A percentile compares a stretch with the other conserved stretches of the same genome.
phyloP scores from a whole-genome alignment of 371 early-diverging fungal genomes.

The Synchytrium microbalum region DNA sequence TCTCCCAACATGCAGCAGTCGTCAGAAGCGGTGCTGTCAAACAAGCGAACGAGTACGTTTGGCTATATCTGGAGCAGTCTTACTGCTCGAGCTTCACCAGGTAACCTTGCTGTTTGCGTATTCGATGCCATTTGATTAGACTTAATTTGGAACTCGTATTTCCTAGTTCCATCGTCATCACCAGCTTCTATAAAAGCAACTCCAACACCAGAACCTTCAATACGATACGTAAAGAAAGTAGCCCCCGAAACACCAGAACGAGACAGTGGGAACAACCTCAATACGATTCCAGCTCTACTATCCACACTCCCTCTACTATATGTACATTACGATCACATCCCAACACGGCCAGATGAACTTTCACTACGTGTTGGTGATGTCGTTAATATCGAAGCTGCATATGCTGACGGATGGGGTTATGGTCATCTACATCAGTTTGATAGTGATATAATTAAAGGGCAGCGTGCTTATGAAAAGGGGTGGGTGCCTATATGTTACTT shows the following conservation, averaged over 20 bases:
- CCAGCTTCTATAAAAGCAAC: background rate
- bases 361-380: conserved; percentile 23
- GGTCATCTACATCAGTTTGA: background rate
- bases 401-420: conserved; percentile 29
- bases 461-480: background rate
- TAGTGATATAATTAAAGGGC: background rate
- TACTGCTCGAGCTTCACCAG: background rate
- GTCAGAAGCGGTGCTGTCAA: background rate
- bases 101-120: no score
- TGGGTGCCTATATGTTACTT: background rate
- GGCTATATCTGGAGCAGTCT: background rate
- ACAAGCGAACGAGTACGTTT: background rate
- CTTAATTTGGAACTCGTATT: background rate
- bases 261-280: background rate
- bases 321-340: conserved; percentile 8
- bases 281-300: background rate
- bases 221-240: background rate
- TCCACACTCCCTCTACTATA: background rate
- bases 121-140: no score
- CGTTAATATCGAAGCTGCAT: conserved; percentile 24
- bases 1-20: no score
- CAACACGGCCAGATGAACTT: conserved; percentile 21
- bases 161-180: background rate
- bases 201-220: background rate
- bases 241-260: background rate